Conservation (phyloP, 108 stramenopile species). For the Cyclotella baltica region DNA sequence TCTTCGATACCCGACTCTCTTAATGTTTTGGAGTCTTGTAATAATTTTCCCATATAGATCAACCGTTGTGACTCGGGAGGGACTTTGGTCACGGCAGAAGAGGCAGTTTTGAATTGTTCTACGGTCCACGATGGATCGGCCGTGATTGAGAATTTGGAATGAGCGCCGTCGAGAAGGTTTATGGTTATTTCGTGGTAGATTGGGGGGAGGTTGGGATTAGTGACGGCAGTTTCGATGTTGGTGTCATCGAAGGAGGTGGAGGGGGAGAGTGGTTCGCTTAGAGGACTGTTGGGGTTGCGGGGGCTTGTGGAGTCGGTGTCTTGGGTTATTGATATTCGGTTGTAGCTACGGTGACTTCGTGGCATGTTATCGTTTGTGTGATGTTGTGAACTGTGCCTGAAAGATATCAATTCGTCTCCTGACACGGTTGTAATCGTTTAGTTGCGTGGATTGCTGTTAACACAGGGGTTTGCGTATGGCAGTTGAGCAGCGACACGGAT, state of each 20-base stretch:
- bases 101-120: conserved; percentile 53
- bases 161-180: conserved; percentile 70
- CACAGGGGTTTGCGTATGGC: too few species aligned
- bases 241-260: conserved; percentile 23
- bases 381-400: too few species aligned
- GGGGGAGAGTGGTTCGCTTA: conserved; percentile 32
- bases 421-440: too few species aligned
- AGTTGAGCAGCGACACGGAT: too few species aligned
- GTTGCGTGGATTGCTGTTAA: too few species aligned
- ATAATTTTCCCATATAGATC: conserved; percentile 77
- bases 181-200: conserved; percentile 52
- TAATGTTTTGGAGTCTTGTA: conserved; percentile 58
- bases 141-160: conserved; percentile 70
- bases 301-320: conserved; percentile 6
- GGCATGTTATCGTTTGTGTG: conserved; percentile 32
- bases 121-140: conserved; percentile 65
- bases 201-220: conserved; percentile 14
- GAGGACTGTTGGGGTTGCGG: conserved; percentile 7
- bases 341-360: conserved; percentile 32
- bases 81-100: conserved; percentile 63
- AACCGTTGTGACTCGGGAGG: conserved; percentile 71
- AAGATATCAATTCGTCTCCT: too few species aligned
- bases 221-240: conserved; percentile 8
- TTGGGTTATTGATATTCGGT: conserved; percentile 23
- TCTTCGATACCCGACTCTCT: conserved; percentile 57